These are phyloP conservation scores for Solanum tarapatanum DNA, from an alignment of 257 asterid genomes.

Conservation along the genomic window DNA sequence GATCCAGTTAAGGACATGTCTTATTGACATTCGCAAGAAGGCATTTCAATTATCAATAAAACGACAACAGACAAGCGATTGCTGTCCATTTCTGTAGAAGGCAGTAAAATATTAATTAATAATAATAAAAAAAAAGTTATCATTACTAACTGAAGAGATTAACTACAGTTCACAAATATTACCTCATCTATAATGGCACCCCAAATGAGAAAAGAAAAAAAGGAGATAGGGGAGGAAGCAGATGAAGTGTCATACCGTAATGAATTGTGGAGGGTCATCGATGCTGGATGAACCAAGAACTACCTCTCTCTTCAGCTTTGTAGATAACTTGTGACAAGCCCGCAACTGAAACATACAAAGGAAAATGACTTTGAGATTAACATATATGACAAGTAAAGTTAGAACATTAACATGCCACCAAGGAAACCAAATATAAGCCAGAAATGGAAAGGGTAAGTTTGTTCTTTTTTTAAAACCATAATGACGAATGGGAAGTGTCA, in stretches of 20 bases:
- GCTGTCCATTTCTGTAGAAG: neutral
- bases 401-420: neutral
- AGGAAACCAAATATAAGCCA: neutral
- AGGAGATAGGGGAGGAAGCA: constrained; percentile 5
- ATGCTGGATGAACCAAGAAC: constrained; percentile 93
- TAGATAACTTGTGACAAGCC: constrained; percentile 81
- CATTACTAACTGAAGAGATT: neutral
- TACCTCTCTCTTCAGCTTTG: constrained; percentile 79
- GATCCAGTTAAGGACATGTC: neutral
- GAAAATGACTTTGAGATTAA: constrained; percentile 1
- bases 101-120: neutral
- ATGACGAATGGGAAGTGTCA: neutral
- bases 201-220: neutral
- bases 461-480: neutral
- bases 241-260: constrained; percentile 49
- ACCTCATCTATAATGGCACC: neutral
- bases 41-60: neutral
- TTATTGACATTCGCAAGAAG: neutral
- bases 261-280: constrained; percentile 91
- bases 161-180: neutral
- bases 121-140: neutral
- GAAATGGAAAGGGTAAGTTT: neutral
- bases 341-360: constrained; percentile 50
- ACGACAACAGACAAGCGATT: neutral
- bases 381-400: neutral